Evolutionary conservation across 805 yeast species (phyloP).

Genomic region (Maudiozyma barnettii): DNA sequence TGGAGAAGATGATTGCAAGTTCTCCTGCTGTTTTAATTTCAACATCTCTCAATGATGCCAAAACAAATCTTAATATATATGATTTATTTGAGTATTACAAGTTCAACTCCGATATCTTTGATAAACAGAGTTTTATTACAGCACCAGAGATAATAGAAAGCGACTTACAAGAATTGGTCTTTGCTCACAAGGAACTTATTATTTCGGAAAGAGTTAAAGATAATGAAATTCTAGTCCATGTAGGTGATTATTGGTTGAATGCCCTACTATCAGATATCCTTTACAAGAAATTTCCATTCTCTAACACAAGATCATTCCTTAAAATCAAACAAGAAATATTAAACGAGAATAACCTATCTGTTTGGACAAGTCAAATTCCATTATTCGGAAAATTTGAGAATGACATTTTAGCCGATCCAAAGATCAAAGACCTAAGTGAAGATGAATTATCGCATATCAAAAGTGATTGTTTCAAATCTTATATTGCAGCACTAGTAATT

Average conservation of each 20-base stretch:
- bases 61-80: constrained; percentile 3
- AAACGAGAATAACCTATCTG: neutral
- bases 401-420: constrained; percentile 18
- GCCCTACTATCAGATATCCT: constrained; percentile 52
- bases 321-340: neutral
- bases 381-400: neutral
- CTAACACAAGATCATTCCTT: constrained; percentile 58
- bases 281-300: constrained; percentile 49
- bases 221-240: constrained; percentile 45
- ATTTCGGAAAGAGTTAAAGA: constrained; percentile 1
- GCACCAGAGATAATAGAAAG: constrained; percentile 9
- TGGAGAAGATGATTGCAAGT: constrained; percentile 5
- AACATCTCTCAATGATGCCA: constrained; percentile 1
- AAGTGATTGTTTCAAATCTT: constrained; percentile 79
- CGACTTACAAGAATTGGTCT: constrained; percentile 7
- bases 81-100: constrained; percentile 5
- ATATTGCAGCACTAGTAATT: constrained; percentile 62
- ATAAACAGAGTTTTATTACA: constrained; percentile 1
- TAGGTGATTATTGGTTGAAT: constrained; percentile 74
- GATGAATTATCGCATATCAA: constrained; percentile 42
- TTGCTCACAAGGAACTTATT: constrained; percentile 7
- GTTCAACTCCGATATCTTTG: constrained; percentile 4
- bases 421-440: neutral
- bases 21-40: constrained; percentile 7
- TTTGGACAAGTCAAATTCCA: neutral